Conservation (phyloP, 2,329 filamentous ascomycete species). For the Colletotrichum sp. region DNA sequence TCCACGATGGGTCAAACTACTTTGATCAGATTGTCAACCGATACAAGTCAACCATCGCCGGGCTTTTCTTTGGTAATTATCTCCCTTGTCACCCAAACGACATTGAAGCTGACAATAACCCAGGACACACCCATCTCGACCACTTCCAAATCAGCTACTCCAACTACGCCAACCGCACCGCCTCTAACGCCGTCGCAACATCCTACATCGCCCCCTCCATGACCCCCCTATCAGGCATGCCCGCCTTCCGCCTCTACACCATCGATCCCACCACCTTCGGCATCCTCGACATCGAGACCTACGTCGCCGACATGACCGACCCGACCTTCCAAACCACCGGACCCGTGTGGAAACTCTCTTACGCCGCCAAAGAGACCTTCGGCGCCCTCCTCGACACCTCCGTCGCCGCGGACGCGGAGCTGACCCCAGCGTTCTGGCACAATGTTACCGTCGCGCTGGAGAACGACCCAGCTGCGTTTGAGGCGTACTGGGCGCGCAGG, state of each 20-base stretch:
- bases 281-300: not conserved
- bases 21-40: not conserved
- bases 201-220: not conserved
- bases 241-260: not conserved
- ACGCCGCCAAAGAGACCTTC: not conserved
- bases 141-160: not conserved
- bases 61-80: not conserved
- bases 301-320: not conserved
- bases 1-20: not conserved
- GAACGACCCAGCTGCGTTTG: not conserved
- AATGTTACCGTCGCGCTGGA: not conserved
- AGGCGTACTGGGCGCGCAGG: not conserved
- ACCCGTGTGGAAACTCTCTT: rapidly evolving
- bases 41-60: not conserved
- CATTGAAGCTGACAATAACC: not conserved
- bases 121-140: not conserved
- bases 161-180: not conserved
- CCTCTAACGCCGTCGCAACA: not conserved
- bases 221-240: not conserved
- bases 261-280: not conserved
- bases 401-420: not conserved
- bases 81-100: not conserved
- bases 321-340: not conserved
- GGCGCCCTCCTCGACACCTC: not conserved
- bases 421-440: not conserved